Base-by-base conservation (phyloP, 495 filamentous ascomycete species). In the Daldinia bambusicola region DNA sequence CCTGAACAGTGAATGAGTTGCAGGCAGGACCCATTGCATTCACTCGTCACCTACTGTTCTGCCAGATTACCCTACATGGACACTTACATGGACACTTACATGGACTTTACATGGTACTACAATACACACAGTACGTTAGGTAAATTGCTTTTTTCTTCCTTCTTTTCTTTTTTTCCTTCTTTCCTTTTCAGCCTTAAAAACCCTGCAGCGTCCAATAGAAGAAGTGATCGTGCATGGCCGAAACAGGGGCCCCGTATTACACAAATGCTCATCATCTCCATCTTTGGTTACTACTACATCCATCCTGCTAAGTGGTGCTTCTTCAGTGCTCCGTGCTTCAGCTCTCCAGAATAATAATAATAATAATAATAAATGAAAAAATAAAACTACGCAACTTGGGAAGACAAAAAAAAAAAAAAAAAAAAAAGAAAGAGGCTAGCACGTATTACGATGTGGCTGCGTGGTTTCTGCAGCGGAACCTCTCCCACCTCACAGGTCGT, bases 91-190 rank as follows among this genome's bases (percentile, higher is more conserved):
- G n/a, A n/a, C n/a, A n/a, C n/a, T n/a, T 26, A 26, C 26, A 26
- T 26, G 26, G 26, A 26, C 26, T 26, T 26, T 26, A 26, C 26
- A 26, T 26, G 26, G 26, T 26, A 26, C 26, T 26, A 26, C 26
- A 26, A 26, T 3, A 26, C 9, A 36, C 34, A 40, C 37, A 40
- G 37, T 40, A 20, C 34, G 48, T 41, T 55, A 61, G 55, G 59
- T 63, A 58, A 63, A 58, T 69, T 69, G 41, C 53, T 69, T 63
- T 55, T 58, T 59, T 22, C 30, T 34, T 34, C 32, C 18, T 34
- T 22, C 41, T n/a, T n/a, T n/a, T n/a, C n/a, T n/a, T 26, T 26
- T 26, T 26, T 3, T 26, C 26, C 26, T 26, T 26, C 26, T 26
- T 26, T 26, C 26, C 26, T 26, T 26, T 61, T 60, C 59, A 58